Evolutionary conservation across 2,329 filamentous ascomycete genomes (phyloP).

Genomic region (Pyricularia sp.): DNA sequence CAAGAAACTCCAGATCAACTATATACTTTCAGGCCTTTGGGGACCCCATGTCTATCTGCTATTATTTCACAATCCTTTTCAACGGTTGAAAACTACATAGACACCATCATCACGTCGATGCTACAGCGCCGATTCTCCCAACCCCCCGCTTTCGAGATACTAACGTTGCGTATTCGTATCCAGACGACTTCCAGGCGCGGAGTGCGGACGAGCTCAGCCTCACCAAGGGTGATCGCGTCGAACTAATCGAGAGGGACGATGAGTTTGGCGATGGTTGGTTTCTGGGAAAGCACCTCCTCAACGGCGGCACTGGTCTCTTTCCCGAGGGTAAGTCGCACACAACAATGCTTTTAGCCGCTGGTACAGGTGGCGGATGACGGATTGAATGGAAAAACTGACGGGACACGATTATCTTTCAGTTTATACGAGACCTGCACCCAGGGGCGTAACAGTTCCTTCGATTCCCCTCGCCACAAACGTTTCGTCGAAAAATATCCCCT

Average conservation of each 20-base stretch:
- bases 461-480: slow-evolving; percentile 4
- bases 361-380: not conserved
- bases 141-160: not conserved
- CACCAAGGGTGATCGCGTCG: slow-evolving; percentile 73
- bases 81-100: not conserved
- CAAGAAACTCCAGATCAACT: not conserved
- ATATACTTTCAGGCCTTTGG: not conserved
- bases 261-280: slow-evolving; percentile 88
- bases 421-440: slow-evolving; percentile 52
- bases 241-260: slow-evolving; percentile 76
- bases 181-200: slow-evolving; percentile 86
- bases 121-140: not conserved
- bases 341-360: not conserved
- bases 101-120: not conserved
- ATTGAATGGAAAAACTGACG: not conserved
- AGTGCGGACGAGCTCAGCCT: slow-evolving; percentile 90
- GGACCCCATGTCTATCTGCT: not conserved
- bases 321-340: slow-evolving; percentile 57
- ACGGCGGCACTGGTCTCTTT: slow-evolving; percentile 68
- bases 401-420: slow-evolving; percentile 27
- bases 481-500: slow-evolving; percentile 1
- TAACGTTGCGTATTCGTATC: not conserved
- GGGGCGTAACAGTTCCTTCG: slow-evolving; percentile 11
- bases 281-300: slow-evolving; percentile 63
- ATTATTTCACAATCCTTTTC: not conserved